Base-by-base conservation (phyloP, 441 rosid species). In the Arabidopsis lyrata region DNA sequence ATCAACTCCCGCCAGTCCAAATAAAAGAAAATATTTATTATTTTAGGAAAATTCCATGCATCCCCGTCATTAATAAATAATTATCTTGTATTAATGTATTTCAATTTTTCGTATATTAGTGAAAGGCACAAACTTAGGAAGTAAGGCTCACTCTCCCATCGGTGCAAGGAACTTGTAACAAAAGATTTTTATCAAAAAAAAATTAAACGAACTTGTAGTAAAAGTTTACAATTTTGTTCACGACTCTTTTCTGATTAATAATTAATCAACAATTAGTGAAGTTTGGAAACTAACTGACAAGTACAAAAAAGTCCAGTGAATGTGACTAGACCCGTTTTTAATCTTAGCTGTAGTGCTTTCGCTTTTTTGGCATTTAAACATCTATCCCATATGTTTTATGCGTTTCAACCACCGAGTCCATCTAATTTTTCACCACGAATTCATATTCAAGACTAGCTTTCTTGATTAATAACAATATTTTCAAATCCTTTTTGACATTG, bases 401-500 rank as follows among this genome's bases (percentile, higher is more conserved):
- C 27, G 31, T 34, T 64, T 5, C 18, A n/a, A 41, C 68, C 8
- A 11, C 44, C 68, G 48, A 54, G 22, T 22, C 57, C 63, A 34
- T 27, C 24, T 44, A 5, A 12, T 10, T 29, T 41, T 48, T 45
- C 50, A 63, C 14, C 8, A 34, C 31, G 69, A 72, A 53, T 63
- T 32, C 54, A 14, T 4, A 44, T 48, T 16, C 53, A 48, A 16
- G 18, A 18, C 13, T 16, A 11, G 11, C 31, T 29, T 29, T 4
- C 31, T 29, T 29, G 10, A 9, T 62, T 42, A 22, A 70, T 18
- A 44, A 54, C 55, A 11, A 44, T n/a, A 22, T 12, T 42, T 53
- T 63, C 56, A 63, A 44, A 53, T 29, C 22, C 49, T 7, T 11
- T 22, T 31, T 73, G 49, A 73, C 49, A 39, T 32, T 73, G 56